phyloP scores from a whole-genome alignment of 306 rosid genomes.

The Astragalus glycyphyllos region DNA sequence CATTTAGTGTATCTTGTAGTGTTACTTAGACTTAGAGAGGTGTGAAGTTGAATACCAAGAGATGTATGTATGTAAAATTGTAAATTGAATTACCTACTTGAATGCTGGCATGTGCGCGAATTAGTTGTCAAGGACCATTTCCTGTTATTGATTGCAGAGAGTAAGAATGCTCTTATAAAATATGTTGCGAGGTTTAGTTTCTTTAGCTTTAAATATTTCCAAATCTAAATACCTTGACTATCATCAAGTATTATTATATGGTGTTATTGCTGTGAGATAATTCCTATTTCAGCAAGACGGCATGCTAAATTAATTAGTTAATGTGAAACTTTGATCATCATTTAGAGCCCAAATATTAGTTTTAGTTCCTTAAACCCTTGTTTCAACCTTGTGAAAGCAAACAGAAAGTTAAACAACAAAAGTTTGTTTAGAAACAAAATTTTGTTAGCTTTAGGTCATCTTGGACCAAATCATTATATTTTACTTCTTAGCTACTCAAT shows the following conservation, averaged over 20 bases:
- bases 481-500: neutral
- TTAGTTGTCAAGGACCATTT: constrained; percentile 19
- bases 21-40: neutral
- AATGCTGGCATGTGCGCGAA: constrained; percentile 22
- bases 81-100: constrained; percentile 8
- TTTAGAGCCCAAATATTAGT: constrained; percentile 7
- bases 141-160: constrained; percentile 4
- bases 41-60: constrained; percentile 9
- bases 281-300: constrained; percentile 25
- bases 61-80: constrained; percentile 18
- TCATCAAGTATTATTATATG: constrained; percentile 23
- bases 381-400: constrained; percentile 22
- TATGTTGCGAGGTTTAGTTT: constrained; percentile 14
- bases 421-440: neutral
- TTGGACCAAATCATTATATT: constrained; percentile 1
- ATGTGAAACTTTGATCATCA: constrained; percentile 6
- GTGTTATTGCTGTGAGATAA: constrained; percentile 30
- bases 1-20: constrained; percentile 1
- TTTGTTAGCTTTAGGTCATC: constrained; percentile 16
- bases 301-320: constrained; percentile 13
- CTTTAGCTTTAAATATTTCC: constrained; percentile 21
- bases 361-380: constrained; percentile 5
- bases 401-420: neutral
- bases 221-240: constrained; percentile 22
- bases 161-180: constrained; percentile 35